Evolutionary conservation across 2,329 filamentous ascomycete species (phyloP).

Genomic region (Rasamsonia emersonii): DNA sequence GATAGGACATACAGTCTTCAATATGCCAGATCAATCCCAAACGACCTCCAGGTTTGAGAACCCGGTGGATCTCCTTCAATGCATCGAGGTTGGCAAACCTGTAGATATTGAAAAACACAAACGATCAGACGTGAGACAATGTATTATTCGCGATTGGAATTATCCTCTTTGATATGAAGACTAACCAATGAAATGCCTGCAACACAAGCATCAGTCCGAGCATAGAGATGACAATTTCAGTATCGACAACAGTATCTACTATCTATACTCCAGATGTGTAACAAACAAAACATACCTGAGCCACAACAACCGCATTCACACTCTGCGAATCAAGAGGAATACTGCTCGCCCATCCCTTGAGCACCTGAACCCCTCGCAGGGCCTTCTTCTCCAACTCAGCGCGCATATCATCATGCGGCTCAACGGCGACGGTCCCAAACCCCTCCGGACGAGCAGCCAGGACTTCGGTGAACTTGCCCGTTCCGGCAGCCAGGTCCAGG

Average conservation of each 20-base stretch:
- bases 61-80: constrained; percentile 57
- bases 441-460: constrained; percentile 51
- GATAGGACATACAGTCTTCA: constrained; percentile 52
- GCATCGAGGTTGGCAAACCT: constrained; percentile 61
- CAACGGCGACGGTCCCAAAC: constrained; percentile 53
- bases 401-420: constrained; percentile 61
- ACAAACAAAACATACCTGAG: constrained; percentile 46
- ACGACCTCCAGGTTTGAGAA: constrained; percentile 51
- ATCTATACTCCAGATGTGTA: too few species aligned
- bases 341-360: constrained; percentile 50
- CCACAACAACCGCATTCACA: constrained; percentile 57
- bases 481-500: constrained; percentile 59
- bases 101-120: constrained; percentile 1
- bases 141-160: too few species aligned
- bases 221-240: too few species aligned
- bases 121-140: too few species aligned
- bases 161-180: background rate
- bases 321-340: constrained; percentile 50
- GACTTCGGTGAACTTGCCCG: constrained; percentile 61
- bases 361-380: constrained; percentile 46
- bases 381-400: constrained; percentile 50
- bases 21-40: constrained; percentile 67
- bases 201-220: too few species aligned
- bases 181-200: constrained; percentile 46
- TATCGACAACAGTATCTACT: too few species aligned